Evolutionary conservation across 768 basidiomycete species (phyloP), one percentile per base, ranked within the genome.

Genomic region (Pleurotus tuber-regium): DNA sequence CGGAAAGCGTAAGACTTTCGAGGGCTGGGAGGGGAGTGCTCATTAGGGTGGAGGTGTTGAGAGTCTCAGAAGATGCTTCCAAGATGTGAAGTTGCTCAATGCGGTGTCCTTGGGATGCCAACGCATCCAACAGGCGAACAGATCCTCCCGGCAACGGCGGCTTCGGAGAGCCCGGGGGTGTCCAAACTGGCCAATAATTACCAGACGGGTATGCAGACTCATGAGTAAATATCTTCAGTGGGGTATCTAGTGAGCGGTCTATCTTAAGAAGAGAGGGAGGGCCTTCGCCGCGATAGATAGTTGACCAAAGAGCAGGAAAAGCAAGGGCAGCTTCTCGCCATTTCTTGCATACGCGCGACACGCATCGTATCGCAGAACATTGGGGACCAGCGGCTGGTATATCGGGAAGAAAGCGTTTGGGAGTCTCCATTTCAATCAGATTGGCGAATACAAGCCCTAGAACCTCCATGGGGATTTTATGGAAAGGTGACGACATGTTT

Each of bases 401-500:
- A 12, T 36, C 18, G 3, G 46, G 46, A 18, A 48, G 46, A 26
- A 33, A 48, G 31, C 29, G 21, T 24, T 35, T 11, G 5, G 46
- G 46, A 9, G 18, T 14, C 23, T 48, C 30, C 18, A 23, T 31
- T 12, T 36, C 31, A 21, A 48, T 35, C n/a, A 48, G 31, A 16
- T 33, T 31, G 10, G 30, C 29, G 31, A 48, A 48, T 16, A 48
- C 35, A 31, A 48, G 12, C 16, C 16, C 46, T 21, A 48, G 46
- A 24, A 48, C 46, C 25, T 48, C 46, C 14, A 48, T 35, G 46
- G 46, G 46, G 14, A 48, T 30, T 35, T 48, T 28, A 35, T 48
- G 31, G 14, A 48, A 16, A 5, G 46, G 46, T 10, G 46, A 48
- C 31, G 46, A 48, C 46, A 48, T 48, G 21, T 48, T 48, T 18